Evolutionary conservation across 2,329 filamentous ascomycete genomes (phyloP), one percentile per base, ranked within the genome.

Genomic region (Cyclaneusma minus): DNA sequence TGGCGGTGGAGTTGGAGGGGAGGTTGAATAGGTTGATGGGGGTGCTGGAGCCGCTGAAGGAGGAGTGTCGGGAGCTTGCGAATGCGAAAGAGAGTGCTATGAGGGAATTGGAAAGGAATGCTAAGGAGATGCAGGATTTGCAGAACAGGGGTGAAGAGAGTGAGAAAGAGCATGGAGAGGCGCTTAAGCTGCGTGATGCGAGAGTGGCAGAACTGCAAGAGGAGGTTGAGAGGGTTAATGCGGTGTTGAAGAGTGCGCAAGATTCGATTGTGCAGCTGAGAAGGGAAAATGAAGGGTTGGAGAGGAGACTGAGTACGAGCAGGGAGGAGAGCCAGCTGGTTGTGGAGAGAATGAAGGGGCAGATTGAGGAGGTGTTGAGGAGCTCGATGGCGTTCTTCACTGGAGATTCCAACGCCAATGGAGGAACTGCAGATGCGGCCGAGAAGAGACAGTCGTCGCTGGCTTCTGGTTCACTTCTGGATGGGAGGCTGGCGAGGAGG

Each of bases 111-210:
- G n/a, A n/a, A n/a, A n/a, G n/a, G n/a, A n/a, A n/a, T n/a, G n/a
- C n/a, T n/a, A 58, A 59, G 30, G 42, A 44, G 32, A 39, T 48
- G 9, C 18, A 7, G 18, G 18, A 20, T 11, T 20, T 20, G 18
- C 18, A 20, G 18, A 11, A 20, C 7, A 11, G 11, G 18, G 8
- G 7, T 20, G 18, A 18, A 3, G 29, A 40, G 3, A 17, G 34
- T 6, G 39, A 45, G 19, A 27, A 32, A 11, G 12, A 29, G 6
- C 56, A 65, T 32, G 63, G 58, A 2, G 42, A 47, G 1, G 56
- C 55, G 1, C 54, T 72, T 0, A 62, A 63, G 3, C 43, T 60
- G 4, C 52, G 62, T 1, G 66, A 72, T 30, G 56, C 60, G 0
- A 47, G 58, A 2, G 57, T 69, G 1, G 28, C 42, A 2, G 62